Percentiles rank a stretch among this genome's conserved stretches.
Conservation (phyloP, 2,329 filamentous ascomycete genomes). For the Neofusicoccum ribis region DNA sequence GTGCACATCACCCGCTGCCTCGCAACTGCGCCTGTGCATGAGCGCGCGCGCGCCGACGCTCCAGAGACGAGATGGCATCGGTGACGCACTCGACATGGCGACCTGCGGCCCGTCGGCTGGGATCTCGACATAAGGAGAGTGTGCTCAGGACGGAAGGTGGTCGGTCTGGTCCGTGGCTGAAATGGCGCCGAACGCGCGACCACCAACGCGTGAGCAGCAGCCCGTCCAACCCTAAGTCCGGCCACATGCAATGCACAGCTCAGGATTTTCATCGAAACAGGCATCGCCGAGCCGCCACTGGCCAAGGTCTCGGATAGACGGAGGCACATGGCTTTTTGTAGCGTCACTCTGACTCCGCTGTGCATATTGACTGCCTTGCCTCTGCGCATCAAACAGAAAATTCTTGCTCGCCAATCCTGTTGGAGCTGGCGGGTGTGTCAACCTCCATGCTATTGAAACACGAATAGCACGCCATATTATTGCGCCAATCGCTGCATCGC, state of each 20-base stretch:
- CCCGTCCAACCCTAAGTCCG: constrained; percentile 4
- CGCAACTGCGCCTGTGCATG: constrained; percentile 3
- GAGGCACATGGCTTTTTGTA: constrained; percentile 13
- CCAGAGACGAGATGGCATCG: constrained; percentile 6
- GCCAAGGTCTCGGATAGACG: constrained; percentile 16
- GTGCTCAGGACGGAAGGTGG: constrained; percentile 20
- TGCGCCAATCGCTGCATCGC: background rate
- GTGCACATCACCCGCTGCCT: background rate
- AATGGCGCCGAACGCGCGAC: constrained; percentile 19
- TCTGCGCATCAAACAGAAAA: constrained; percentile 11
- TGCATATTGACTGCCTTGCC: background rate
- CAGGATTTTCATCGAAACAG: constrained; percentile 8
- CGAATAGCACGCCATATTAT: constrained; percentile 10
- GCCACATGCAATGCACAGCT: constrained; percentile 17
- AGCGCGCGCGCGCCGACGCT: background rate
- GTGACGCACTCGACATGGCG: constrained; percentile 1
- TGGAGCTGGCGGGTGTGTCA: background rate
- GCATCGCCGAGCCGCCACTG: constrained; percentile 16
- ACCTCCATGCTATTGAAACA: constrained; percentile 1
- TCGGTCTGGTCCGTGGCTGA: constrained; percentile 13
- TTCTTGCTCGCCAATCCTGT: constrained; percentile 6
- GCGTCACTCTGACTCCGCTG: constrained; percentile 17
- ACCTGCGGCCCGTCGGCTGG: background rate
- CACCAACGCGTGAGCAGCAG: constrained; percentile 17
- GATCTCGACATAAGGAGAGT: background rate